Percentiles rank a stretch among this genome's conserved stretches.
Evolutionary conservation across 768 basidiomycete genomes (phyloP).

Genomic region (Mrakia hoshinonis): DNA sequence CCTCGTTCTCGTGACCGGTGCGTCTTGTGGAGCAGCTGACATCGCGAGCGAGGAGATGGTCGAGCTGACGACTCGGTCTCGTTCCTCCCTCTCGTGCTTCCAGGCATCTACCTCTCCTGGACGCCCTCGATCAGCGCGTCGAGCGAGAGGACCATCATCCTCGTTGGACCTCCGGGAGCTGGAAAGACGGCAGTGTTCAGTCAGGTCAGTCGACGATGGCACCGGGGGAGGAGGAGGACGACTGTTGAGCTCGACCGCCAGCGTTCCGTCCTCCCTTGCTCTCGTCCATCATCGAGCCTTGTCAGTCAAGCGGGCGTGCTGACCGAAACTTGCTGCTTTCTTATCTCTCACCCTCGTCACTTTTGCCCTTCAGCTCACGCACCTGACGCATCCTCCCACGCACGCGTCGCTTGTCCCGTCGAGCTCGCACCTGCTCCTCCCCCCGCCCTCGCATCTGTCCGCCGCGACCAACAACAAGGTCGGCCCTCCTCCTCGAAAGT

Average conservation of each 20-base stretch:
- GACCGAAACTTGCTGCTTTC: neutral
- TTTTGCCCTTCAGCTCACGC: constrained; percentile 14
- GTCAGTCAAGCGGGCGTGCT: neutral
- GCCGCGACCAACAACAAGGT: neutral
- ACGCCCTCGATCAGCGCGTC: neutral
- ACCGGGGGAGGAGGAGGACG: neutral
- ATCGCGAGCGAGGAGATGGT: neutral
- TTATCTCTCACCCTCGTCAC: neutral
- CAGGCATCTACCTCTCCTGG: constrained; percentile 21
- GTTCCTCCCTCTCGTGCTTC: neutral
- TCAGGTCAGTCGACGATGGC: neutral
- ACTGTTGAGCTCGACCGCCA: neutral
- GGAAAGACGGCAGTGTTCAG: constrained; percentile 27
- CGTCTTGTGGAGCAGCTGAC: neutral
- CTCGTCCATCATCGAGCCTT: neutral
- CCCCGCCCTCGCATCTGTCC: neutral
- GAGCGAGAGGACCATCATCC: constrained; percentile 17
- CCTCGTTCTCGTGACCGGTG: constrained; percentile 24
- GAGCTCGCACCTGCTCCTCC: constrained; percentile 15
- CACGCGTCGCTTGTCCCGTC: constrained; percentile 22
- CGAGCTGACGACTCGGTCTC: constrained; percentile 2
- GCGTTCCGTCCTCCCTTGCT: neutral
- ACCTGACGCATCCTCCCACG: neutral
- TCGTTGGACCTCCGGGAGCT: constrained; percentile 21
- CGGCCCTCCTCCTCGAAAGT: neutral